These are phyloP conservation scores for Solanum megistacrolobum DNA, from an alignment of 257 asterid genomes.

Conservation along the genomic window DNA sequence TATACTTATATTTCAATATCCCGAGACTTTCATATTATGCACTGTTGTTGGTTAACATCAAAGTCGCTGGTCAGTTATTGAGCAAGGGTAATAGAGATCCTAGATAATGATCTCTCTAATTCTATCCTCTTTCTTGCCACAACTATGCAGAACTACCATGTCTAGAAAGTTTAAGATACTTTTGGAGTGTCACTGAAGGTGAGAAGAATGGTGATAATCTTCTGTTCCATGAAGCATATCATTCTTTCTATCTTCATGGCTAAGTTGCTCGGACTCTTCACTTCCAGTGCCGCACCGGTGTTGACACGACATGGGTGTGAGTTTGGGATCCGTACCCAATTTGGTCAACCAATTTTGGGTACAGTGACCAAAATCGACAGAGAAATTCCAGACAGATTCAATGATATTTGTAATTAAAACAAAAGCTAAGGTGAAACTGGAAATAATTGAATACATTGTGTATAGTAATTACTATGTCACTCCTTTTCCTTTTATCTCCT, in stretches of 20 bases:
- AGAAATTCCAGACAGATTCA: background rate
- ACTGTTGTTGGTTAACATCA: background rate
- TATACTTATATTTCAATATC: background rate
- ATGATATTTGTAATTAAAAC: background rate
- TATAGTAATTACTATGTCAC: background rate
- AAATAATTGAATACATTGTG: background rate
- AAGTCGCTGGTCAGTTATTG: background rate
- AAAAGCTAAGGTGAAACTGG: background rate
- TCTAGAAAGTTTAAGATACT: background rate
- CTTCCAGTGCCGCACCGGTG: too few species aligned
- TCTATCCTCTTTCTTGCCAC: background rate
- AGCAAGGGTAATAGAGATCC: background rate
- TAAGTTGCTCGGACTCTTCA: too few species aligned
- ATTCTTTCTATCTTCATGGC: background rate
- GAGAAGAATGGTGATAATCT: background rate
- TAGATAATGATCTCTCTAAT: background rate
- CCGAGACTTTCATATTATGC: background rate
- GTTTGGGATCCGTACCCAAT: too few species aligned
- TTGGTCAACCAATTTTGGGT: too few species aligned
- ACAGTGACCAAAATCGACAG: background rate
- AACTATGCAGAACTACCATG: background rate
- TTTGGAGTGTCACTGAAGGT: background rate
- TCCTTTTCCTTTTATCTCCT: background rate
- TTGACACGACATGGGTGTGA: too few species aligned
- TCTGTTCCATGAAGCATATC: background rate